A percentile compares a stretch with the other conserved stretches of the same genome.
phyloP scores from a whole-genome alignment of 768 basidiomycete species.

The Cystoderma amianthinum region DNA sequence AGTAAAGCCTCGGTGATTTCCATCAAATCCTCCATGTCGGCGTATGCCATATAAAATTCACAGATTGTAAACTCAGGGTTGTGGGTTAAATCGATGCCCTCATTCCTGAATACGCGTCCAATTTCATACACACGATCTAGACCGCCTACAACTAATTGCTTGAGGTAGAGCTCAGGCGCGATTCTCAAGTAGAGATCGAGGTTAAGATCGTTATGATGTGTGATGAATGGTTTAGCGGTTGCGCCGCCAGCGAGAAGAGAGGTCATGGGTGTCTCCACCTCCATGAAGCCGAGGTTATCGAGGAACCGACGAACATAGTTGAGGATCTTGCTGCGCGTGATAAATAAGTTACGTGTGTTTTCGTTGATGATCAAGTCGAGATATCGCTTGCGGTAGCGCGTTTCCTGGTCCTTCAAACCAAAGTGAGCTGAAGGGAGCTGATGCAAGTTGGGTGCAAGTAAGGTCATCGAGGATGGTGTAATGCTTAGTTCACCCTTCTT shows the following conservation, averaged over 20 bases:
- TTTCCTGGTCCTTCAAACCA: conserved; percentile 96
- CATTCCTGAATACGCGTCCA: conserved; percentile 96
- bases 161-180: conserved; percentile 96
- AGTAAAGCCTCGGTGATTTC: conserved; percentile 90
- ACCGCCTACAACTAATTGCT: conserved; percentile 95
- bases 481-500: conserved; percentile 96
- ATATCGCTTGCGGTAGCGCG: conserved; percentile 97
- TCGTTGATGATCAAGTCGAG: conserved; percentile 96
- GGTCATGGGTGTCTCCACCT: conserved; percentile 99
- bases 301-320: conserved; percentile 91
- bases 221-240: conserved; percentile 97
- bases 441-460: conserved; percentile 94
- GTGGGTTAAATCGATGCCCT: conserved; percentile 97
- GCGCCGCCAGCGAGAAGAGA: conserved; percentile 95
- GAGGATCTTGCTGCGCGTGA: conserved; percentile 84
- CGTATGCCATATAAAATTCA: conserved; percentile 99
- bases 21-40: conserved; percentile 98
- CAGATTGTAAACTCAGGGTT: conserved; percentile 99
- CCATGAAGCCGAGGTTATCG: conserved; percentile 89
- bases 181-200: conserved; percentile 96
- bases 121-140: conserved; percentile 98
- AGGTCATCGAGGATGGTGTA: conserved; percentile 68
- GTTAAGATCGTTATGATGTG: conserved; percentile 97
- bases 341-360: conserved; percentile 82
- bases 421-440: conserved; percentile 90